Evolutionary conservation across 1,139 yeast species (phyloP).

Genomic region (Lodderomyces jiufengensis): DNA sequence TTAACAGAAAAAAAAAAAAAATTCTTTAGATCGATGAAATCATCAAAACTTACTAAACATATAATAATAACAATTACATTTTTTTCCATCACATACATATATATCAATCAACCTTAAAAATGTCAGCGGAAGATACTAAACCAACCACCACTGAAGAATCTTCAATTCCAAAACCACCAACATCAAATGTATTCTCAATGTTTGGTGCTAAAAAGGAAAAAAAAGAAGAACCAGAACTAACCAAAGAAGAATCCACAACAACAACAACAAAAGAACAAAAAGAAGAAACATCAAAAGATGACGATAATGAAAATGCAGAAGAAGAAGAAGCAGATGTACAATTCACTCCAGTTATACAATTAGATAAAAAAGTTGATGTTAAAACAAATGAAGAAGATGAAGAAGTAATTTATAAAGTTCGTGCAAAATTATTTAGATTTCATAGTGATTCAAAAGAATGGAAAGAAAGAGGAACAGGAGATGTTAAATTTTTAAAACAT

Average conservation of each 20-base stretch:
- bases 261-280: constrained; percentile 39
- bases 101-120: no score
- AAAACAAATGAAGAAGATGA: constrained; percentile 97
- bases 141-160: constrained; percentile 20
- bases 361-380: constrained; percentile 86
- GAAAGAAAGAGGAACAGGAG: constrained; percentile 99
- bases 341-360: constrained; percentile 92
- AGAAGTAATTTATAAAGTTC: constrained; percentile 78
- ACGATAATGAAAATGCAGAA: constrained; percentile 59
- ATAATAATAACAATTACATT: no score
- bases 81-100: no score
- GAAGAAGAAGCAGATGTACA: constrained; percentile 94
- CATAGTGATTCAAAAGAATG: constrained; percentile 84
- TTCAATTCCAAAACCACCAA: constrained; percentile 50
- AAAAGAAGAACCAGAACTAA: constrained; percentile 45
- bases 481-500: constrained; percentile 91
- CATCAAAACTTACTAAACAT: no score
- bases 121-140: constrained; percentile 40
- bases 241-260: constrained; percentile 19
- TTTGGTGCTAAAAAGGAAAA: constrained; percentile 80
- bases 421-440: constrained; percentile 94
- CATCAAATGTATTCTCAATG: constrained; percentile 82
- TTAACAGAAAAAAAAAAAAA: background rate
- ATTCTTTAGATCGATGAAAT: background rate
- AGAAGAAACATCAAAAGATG: constrained; percentile 19